Conservation (phyloP, 179 eudicot species). For the Actinidia chinensis region DNA sequence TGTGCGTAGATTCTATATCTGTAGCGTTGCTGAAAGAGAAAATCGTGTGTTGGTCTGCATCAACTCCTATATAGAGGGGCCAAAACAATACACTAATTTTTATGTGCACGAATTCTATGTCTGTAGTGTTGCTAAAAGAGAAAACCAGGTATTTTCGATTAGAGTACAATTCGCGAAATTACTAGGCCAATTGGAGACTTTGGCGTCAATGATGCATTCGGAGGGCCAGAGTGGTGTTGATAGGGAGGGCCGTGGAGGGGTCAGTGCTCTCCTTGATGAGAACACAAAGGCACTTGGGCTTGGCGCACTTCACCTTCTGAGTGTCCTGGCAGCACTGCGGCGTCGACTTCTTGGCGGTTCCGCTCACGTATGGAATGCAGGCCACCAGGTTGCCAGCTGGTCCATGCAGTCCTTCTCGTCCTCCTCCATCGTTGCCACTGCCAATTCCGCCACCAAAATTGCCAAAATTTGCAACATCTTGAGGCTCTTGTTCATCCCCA, state of each 20-base stretch:
- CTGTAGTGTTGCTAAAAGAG: too few relatives aligned
- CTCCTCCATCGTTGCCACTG: conserved; percentile 25
- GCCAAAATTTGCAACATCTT: conserved; percentile 13
- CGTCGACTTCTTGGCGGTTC: conserved; percentile 41
- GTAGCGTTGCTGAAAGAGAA: background rate
- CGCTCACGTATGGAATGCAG: conserved; percentile 43
- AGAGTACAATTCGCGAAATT: background rate
- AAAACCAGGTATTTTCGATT: background rate
- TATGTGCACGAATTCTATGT: too few relatives aligned
- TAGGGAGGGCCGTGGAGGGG: conserved; percentile 39
- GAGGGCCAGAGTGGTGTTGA: conserved; percentile 45
- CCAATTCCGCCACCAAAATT: background rate
- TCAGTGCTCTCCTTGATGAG: conserved; percentile 44
- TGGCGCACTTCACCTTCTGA: conserved; percentile 29
- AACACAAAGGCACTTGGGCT: conserved; percentile 45
- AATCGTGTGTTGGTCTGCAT: too few relatives aligned
- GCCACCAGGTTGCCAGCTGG: conserved; percentile 33
- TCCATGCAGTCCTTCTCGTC: conserved; percentile 45
- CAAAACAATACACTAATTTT: too few relatives aligned
- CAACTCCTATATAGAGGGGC: too few relatives aligned
- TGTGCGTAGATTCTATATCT: background rate
- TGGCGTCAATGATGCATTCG: conserved; percentile 38
- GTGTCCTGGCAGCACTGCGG: conserved; percentile 33
- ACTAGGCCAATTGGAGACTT: conserved; percentile 41
- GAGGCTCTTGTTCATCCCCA: conserved; percentile 26